phyloP scores from a whole-genome alignment of 768 basidiomycete genomes.

The Arthromyces matolae region DNA sequence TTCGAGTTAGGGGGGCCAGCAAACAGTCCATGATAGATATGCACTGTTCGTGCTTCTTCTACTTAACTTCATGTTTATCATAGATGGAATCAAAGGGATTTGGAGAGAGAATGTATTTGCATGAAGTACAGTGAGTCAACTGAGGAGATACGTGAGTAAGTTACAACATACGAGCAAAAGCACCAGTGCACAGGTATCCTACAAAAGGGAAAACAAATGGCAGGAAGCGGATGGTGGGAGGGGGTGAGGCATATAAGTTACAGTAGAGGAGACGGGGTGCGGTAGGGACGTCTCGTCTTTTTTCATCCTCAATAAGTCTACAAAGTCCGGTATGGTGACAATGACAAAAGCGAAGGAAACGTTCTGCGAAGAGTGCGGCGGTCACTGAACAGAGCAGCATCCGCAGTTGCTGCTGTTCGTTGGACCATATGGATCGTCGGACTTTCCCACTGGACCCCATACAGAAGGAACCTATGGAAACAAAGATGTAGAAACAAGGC shows the following conservation, averaged over 20 bases:
- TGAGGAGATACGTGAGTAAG: constrained; percentile 7
- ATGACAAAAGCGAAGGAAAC: not conserved
- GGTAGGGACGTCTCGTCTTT: constrained; percentile 11
- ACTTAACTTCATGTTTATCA: constrained; percentile 1
- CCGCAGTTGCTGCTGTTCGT: constrained; percentile 44
- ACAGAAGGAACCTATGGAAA: constrained; percentile 79
- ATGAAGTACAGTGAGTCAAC: not conserved
- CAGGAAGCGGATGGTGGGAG: not conserved
- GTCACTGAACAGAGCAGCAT: constrained; percentile 63
- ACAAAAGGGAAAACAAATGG: constrained; percentile 4
- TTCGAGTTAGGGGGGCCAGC: too few species aligned
- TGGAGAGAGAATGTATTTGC: not conserved
- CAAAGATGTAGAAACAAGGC: not conserved
- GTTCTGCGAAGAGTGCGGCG: not conserved
- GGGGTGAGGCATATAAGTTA: constrained; percentile 12
- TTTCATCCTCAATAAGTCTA: constrained; percentile 19
- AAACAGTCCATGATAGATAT: too few species aligned
- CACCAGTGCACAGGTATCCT: constrained; percentile 14
- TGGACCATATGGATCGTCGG: constrained; percentile 90
- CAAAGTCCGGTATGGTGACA: constrained; percentile 17
- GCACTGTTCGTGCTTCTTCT: too few species aligned
- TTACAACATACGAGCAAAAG: constrained; percentile 16
- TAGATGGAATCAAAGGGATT: constrained; percentile 1
- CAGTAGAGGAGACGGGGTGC: constrained; percentile 10
- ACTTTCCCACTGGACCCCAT: constrained; percentile 92